Evolutionary conservation across 2,329 filamentous ascomycete species (phyloP).

Genomic region (Knufia fluminis): DNA sequence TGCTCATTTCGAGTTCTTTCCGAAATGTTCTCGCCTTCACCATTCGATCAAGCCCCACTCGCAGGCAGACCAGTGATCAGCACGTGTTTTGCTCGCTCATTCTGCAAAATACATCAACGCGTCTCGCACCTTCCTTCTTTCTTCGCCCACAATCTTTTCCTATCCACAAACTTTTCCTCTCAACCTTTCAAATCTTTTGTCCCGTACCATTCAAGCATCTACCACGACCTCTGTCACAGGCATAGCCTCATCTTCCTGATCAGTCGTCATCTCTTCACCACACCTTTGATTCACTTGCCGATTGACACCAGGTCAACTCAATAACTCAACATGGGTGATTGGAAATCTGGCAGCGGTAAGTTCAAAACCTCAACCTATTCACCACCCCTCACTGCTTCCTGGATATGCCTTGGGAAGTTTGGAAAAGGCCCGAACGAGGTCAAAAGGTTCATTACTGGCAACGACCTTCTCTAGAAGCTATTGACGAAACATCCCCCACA

Average conservation of each 20-base stretch:
- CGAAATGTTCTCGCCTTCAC: background rate
- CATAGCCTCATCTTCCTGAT: background rate
- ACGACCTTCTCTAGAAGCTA: background rate
- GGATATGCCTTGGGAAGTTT: conserved; percentile 3
- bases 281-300: background rate
- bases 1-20: too few species aligned
- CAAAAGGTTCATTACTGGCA: conserved; percentile 1
- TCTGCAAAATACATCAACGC: background rate
- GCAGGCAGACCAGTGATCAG: background rate
- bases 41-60: background rate
- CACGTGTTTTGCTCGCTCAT: background rate
- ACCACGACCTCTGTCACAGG: background rate
- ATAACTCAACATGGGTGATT: background rate
- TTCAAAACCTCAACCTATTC: background rate
- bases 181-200: background rate
- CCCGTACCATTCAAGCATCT: background rate
- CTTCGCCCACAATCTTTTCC: background rate
- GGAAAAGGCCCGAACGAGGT: conserved; percentile 1
- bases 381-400: background rate
- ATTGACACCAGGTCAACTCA: background rate
- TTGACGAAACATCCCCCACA: background rate
- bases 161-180: background rate
- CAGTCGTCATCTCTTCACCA: background rate
- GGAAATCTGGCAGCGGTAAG: background rate
- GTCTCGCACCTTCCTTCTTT: background rate